Conservation (phyloP, 768 basidiomycete genomes). For the Russula earlei region DNA sequence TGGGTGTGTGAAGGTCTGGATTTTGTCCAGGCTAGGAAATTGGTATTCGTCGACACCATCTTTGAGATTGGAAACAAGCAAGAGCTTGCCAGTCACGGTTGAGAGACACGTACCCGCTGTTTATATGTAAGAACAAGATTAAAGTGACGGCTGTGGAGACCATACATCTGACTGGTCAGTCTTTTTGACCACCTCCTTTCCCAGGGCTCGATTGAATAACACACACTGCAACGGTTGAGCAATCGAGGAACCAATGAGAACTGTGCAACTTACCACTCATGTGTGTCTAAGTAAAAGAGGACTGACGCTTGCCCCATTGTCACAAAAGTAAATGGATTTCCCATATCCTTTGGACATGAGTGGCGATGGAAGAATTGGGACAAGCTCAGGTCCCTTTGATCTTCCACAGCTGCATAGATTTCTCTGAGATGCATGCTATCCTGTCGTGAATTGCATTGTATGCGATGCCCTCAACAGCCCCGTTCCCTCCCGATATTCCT, state of each 20-base stretch:
- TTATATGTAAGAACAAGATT: not conserved
- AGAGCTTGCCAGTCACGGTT: not conserved
- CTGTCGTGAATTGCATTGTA: not conserved
- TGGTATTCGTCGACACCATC: not conserved
- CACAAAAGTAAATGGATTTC: not conserved
- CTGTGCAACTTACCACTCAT: not conserved
- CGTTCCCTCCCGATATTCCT: not conserved
- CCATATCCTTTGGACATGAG: not conserved
- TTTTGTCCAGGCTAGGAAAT: not conserved
- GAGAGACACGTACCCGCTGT: not conserved
- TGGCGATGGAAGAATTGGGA: not conserved
- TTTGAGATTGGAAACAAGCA: not conserved
- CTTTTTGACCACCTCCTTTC: constrained; percentile 1
- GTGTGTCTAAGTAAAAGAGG: not conserved
- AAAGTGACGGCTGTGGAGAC: not conserved
- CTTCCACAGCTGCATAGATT: not conserved
- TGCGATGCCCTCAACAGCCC: not conserved
- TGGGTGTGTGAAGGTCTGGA: not conserved
- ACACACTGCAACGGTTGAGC: not conserved
- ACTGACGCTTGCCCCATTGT: not conserved
- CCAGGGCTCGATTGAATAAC: constrained; percentile 1
- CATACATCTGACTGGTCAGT: not conserved
- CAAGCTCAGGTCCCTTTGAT: not conserved
- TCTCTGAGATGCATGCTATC: not conserved
- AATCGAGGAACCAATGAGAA: not conserved